Conservation (phyloP, 441 rosid species). For the Populus trichocarpa region DNA sequence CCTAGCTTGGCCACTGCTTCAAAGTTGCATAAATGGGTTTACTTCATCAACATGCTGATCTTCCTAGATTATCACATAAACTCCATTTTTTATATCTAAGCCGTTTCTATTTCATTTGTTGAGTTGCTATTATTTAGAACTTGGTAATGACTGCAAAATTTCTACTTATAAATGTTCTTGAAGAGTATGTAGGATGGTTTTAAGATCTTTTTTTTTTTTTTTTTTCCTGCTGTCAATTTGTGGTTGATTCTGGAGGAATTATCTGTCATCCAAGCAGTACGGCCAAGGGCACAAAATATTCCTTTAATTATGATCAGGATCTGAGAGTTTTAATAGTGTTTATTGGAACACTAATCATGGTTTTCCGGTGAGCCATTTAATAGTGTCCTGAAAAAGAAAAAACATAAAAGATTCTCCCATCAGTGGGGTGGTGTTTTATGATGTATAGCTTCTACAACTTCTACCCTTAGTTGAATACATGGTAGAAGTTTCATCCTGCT, state of each 20-base stretch:
- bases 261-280: background rate
- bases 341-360: background rate
- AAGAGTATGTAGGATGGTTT: background rate
- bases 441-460: background rate
- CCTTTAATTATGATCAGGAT: background rate
- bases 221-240: background rate
- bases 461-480: background rate
- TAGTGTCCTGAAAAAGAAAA: too few relatives aligned
- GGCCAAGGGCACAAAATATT: background rate
- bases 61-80: background rate
- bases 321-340: background rate
- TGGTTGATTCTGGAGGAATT: background rate
- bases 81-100: background rate
- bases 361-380: background rate
- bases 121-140: background rate
- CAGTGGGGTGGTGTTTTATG: background rate
- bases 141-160: background rate
- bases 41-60: background rate
- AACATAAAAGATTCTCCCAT: background rate
- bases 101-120: background rate
- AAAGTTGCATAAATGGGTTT: background rate
- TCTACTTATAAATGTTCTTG: background rate
- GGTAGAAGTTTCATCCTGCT: background rate
- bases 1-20: background rate
- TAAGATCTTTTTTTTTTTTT: background rate